Percentiles rank a stretch among this genome's conserved stretches.
These are phyloP conservation scores for Triangularia setosa DNA, from an alignment of 2,329 filamentous ascomycete species.

Conservation along the genomic window DNA sequence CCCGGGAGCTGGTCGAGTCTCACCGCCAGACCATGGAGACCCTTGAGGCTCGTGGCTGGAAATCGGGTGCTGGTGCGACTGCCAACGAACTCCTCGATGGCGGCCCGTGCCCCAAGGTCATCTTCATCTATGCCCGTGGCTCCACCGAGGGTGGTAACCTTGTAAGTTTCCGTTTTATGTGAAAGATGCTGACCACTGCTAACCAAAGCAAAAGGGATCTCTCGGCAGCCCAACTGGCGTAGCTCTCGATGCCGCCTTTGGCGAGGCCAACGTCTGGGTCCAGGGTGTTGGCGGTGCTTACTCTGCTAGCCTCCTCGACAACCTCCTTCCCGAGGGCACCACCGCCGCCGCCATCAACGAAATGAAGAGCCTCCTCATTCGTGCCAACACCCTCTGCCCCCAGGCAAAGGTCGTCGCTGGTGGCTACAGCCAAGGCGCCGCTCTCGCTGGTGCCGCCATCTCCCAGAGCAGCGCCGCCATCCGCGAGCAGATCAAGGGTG, in stretches of 20 bases:
- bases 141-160: slow-evolving; percentile 39
- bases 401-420: slow-evolving; percentile 38
- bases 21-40: slow-evolving; percentile 3
- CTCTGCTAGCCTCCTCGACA: slow-evolving; percentile 20
- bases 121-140: slow-evolving; percentile 40
- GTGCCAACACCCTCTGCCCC: slow-evolving; percentile 42
- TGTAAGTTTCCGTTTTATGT: slow-evolving; percentile 19
- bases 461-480: slow-evolving; percentile 31
- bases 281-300: slow-evolving; percentile 43
- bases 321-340: slow-evolving; percentile 21
- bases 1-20: slow-evolving; percentile 4
- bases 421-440: slow-evolving; percentile 42
- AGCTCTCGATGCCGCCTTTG: slow-evolving; percentile 29
- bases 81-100: slow-evolving; percentile 1
- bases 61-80: background rate
- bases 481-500: slow-evolving; percentile 33
- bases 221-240: slow-evolving; percentile 30
- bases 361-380: slow-evolving; percentile 37
- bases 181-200: background rate
- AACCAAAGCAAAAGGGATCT: slow-evolving; percentile 2
- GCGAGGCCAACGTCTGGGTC: slow-evolving; percentile 34
- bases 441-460: slow-evolving; percentile 40
- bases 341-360: slow-evolving; percentile 35
- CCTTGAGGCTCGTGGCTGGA: slow-evolving; percentile 1
- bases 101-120: slow-evolving; percentile 33